A percentile compares a stretch with the other conserved stretches of the same genome.
phyloP scores from a whole-genome alignment of 108 stramenopile species.

The Parmales sp. region DNA sequence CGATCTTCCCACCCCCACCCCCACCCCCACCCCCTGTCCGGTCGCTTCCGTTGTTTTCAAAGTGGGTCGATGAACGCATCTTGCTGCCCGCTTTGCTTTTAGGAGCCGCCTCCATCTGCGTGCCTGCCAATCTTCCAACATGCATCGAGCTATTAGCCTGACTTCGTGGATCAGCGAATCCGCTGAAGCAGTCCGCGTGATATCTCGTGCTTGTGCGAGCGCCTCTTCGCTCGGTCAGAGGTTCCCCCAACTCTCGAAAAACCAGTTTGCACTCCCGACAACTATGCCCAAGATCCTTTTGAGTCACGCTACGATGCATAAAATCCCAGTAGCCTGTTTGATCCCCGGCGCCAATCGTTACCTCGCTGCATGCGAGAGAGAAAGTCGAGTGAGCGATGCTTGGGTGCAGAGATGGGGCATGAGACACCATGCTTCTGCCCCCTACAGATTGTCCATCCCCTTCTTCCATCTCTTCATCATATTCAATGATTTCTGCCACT shows the following conservation, averaged over 20 bases:
- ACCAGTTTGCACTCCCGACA: conserved; percentile 2
- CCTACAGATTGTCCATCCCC: neutral
- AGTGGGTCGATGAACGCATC: neutral
- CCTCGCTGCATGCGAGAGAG: neutral
- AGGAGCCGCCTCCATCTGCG: conserved; percentile 2
- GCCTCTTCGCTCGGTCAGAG: neutral
- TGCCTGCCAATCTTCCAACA: neutral
- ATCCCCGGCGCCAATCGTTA: conserved; percentile 2
- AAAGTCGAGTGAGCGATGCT: neutral
- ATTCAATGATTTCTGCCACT: neutral
- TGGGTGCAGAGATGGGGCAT: conserved; percentile 6
- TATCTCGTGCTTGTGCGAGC: neutral
- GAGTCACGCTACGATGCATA: neutral
- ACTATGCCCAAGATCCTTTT: neutral
- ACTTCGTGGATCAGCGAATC: conserved; percentile 3
- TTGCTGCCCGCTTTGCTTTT: neutral
- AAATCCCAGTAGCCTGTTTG: conserved; percentile 8
- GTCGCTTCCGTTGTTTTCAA: neutral
- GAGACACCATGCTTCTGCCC: neutral
- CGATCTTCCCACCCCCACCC: neutral
- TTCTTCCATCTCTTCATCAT: neutral
- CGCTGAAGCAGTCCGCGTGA: neutral
- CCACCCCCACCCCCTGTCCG: neutral
- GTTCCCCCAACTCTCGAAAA: neutral
- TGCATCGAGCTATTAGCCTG: conserved; percentile 7